Evolutionary conservation across 2,329 filamentous ascomycete genomes (phyloP).

Genomic region (Nemania abortiva): DNA sequence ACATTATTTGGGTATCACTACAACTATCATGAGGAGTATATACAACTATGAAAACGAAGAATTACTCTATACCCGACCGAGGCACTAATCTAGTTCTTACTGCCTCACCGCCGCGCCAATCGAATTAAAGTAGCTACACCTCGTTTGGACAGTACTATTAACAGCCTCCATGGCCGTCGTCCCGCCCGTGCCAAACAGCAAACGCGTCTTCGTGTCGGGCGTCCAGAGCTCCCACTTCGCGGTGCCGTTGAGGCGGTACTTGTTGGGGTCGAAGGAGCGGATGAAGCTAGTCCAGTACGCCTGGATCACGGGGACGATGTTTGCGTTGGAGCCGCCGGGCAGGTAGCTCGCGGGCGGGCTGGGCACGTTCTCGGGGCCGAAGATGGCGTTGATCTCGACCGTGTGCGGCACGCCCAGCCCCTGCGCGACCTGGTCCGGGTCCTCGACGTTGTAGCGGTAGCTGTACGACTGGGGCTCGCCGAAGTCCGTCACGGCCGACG

Average conservation of each 20-base stretch:
- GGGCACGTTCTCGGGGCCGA: slow-evolving; percentile 68
- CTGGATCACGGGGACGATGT: slow-evolving; percentile 71
- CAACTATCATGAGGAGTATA: not conserved
- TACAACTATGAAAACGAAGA: not conserved
- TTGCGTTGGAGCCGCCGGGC: slow-evolving; percentile 63
- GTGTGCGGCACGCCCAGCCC: slow-evolving; percentile 76
- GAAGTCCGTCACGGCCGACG: slow-evolving; percentile 50
- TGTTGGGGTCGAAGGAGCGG: slow-evolving; percentile 73
- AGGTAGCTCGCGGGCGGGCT: slow-evolving; percentile 67
- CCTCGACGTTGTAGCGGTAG: slow-evolving; percentile 77
- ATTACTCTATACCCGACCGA: not conserved
- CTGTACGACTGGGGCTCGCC: slow-evolving; percentile 65
- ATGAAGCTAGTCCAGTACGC: slow-evolving; percentile 83
- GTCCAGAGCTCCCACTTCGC: slow-evolving; percentile 47
- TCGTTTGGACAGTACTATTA: slow-evolving; percentile 53
- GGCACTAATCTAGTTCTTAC: slow-evolving; percentile 46
- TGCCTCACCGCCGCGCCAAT: slow-evolving; percentile 63
- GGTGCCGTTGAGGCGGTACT: slow-evolving; percentile 40
- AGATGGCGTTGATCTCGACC: slow-evolving; percentile 75
- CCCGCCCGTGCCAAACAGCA: slow-evolving; percentile 59
- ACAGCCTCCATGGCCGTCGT: slow-evolving; percentile 60
- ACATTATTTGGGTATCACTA: slow-evolving; percentile 10
- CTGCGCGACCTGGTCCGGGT: slow-evolving; percentile 62
- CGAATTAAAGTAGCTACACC: slow-evolving; percentile 62
- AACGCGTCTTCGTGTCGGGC: slow-evolving; percentile 48